Conservation (phyloP, 164 flowering plant species). For the Umbellularia californica region DNA sequence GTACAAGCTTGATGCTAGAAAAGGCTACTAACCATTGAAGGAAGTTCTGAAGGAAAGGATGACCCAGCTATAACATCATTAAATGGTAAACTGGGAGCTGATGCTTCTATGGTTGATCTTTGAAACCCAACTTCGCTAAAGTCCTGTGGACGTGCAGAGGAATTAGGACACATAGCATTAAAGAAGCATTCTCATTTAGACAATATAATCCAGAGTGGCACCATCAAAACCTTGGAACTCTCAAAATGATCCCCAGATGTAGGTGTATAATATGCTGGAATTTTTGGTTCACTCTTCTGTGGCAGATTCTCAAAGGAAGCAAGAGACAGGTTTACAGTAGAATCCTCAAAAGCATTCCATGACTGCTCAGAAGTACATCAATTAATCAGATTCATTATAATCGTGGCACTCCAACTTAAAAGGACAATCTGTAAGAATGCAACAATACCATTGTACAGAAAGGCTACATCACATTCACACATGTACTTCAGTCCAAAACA, state of each 20-base stretch:
- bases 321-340: constrained; percentile 22
- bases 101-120: constrained; percentile 13
- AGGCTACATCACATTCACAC: not conserved
- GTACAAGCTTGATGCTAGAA: not conserved
- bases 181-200: not conserved
- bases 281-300: constrained; percentile 26
- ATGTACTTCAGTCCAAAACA: not conserved
- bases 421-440: not conserved
- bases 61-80: constrained; percentile 21
- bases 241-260: constrained; percentile 25
- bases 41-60: constrained; percentile 21
- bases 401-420: not conserved
- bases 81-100: constrained; percentile 18
- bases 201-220: constrained; percentile 11
- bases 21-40: constrained; percentile 27
- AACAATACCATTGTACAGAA: not conserved
- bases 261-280: constrained; percentile 20
- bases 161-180: constrained; percentile 5
- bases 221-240: constrained; percentile 36
- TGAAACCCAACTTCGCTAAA: constrained; percentile 19
- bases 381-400: constrained; percentile 5
- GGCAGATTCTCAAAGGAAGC: constrained; percentile 15
- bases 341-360: constrained; percentile 75
- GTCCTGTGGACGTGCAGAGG: constrained; percentile 27
- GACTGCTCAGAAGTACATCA: constrained; percentile 27